These are phyloP conservation scores for Penicillium paradoxum DNA, from an alignment of 495 filamentous ascomycete species.

Conservation along the genomic window DNA sequence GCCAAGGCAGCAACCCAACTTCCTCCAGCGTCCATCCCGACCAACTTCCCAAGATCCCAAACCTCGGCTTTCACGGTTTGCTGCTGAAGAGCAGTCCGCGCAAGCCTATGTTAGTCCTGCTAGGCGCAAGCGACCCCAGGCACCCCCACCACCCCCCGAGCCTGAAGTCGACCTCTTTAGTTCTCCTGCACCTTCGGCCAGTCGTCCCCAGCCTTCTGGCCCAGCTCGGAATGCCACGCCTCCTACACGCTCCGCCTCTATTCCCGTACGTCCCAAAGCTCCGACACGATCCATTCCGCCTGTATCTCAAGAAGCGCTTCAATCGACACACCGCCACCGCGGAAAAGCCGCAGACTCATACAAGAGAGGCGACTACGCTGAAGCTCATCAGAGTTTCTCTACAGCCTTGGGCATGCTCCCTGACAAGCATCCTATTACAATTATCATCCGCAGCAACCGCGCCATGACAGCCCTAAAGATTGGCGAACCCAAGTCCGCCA, in stretches of 20 bases:
- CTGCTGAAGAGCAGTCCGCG: conserved; percentile 73
- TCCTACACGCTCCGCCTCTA: conserved; percentile 22
- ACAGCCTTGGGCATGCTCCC: conserved; percentile 71
- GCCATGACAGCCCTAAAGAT: conserved; percentile 84
- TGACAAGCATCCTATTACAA: conserved; percentile 73
- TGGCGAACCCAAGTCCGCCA: conserved; percentile 79
- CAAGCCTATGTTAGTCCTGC: conserved; percentile 90
- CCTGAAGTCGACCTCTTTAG: conserved; percentile 57
- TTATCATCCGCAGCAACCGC: conserved; percentile 86
- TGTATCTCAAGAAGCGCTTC: conserved; percentile 61
- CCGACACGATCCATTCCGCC: conserved; percentile 62
- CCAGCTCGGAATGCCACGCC: conserved; percentile 27
- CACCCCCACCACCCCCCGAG: conserved; percentile 37
- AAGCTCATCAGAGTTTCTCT: conserved; percentile 77
- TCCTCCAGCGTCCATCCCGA: conserved; percentile 39
- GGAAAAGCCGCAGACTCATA: conserved; percentile 78
- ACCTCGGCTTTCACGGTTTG: conserved; percentile 60
- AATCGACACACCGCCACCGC: conserved; percentile 69
- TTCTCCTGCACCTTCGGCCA: conserved; percentile 34
- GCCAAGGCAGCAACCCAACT: conserved; percentile 30
- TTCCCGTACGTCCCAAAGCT: conserved; percentile 46
- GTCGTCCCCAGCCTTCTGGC: conserved; percentile 25
- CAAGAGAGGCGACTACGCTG: conserved; percentile 87
- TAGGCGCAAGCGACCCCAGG: conserved; percentile 63
- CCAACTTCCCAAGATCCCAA: conserved; percentile 47